phyloP scores from a whole-genome alignment of 2,329 filamentous ascomycete genomes.

The Thielaviopsis punctulata region DNA sequence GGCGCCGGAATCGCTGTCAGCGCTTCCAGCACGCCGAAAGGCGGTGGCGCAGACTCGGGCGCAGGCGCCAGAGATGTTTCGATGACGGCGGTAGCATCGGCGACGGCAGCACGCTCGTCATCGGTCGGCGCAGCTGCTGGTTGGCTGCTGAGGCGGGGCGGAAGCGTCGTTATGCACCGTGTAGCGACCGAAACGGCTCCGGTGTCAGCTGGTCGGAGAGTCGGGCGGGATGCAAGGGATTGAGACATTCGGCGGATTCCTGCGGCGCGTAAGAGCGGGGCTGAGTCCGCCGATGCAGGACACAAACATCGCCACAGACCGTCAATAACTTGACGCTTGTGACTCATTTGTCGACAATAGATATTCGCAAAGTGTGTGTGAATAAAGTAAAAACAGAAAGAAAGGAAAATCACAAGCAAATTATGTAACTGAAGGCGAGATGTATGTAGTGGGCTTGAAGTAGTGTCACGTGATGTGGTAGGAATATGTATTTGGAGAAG shows the following conservation, averaged over 20 bases:
- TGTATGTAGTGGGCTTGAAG: background rate
- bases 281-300: slow-evolving; percentile 23
- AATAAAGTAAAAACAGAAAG: background rate
- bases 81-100: background rate
- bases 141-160: background rate
- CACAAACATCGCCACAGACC: slow-evolving; percentile 49
- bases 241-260: background rate
- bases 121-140: background rate
- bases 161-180: background rate
- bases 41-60: background rate
- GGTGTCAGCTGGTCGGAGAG: background rate
- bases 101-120: background rate
- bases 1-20: background rate
- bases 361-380: slow-evolving; percentile 16
- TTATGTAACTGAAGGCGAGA: background rate
- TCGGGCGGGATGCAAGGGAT: background rate
- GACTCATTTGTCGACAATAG: slow-evolving; percentile 14
- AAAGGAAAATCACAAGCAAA: background rate
- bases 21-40: background rate
- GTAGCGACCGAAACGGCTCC: too few relatives aligned
- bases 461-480: background rate
- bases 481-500: background rate
- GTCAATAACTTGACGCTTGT: slow-evolving; percentile 21
- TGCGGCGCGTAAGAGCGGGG: background rate
- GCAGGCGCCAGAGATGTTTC: background rate